These are phyloP conservation scores for Tulasnella sp. DNA, from an alignment of 768 basidiomycete genomes.

Conservation along the genomic window DNA sequence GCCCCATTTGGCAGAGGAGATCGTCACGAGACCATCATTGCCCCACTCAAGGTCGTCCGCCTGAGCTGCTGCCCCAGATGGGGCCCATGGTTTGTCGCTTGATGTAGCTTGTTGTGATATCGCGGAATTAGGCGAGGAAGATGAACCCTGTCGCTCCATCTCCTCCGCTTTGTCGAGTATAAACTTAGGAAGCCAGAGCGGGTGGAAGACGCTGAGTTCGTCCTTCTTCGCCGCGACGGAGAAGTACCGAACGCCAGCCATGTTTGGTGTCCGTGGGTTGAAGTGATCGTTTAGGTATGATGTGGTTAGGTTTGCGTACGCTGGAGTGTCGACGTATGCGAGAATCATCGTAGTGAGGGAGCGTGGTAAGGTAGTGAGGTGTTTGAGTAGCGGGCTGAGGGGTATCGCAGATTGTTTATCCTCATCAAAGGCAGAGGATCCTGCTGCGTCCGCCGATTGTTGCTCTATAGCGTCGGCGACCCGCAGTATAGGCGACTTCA, in stretches of 20 bases:
- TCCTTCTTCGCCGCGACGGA: constrained; percentile 55
- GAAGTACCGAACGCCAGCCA: constrained; percentile 67
- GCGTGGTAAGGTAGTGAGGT: constrained; percentile 14
- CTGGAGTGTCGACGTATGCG: constrained; percentile 87
- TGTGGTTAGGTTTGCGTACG: constrained; percentile 88
- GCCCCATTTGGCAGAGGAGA: constrained; percentile 93
- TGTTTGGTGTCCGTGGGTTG: constrained; percentile 73
- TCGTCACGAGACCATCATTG: constrained; percentile 84
- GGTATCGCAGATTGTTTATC: no score
- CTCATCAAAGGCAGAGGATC: constrained; percentile 6
- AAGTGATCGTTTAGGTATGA: constrained; percentile 67
- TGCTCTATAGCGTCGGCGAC: neutral
- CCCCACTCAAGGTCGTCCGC: constrained; percentile 44
- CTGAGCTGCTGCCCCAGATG: neutral
- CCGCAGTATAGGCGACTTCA: constrained; percentile 33
- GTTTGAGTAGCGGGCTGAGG: neutral
- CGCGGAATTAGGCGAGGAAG: neutral
- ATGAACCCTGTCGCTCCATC: constrained; percentile 34
- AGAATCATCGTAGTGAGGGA: constrained; percentile 63
- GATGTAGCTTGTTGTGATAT: neutral
- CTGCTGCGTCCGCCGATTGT: constrained; percentile 17
- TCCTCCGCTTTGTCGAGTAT: constrained; percentile 80
- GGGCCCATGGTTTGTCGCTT: neutral
- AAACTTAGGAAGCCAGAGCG: constrained; percentile 93
- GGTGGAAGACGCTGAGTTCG: constrained; percentile 59